phyloP scores from a whole-genome alignment of 768 basidiomycete genomes.

The Podaxis sp. region DNA sequence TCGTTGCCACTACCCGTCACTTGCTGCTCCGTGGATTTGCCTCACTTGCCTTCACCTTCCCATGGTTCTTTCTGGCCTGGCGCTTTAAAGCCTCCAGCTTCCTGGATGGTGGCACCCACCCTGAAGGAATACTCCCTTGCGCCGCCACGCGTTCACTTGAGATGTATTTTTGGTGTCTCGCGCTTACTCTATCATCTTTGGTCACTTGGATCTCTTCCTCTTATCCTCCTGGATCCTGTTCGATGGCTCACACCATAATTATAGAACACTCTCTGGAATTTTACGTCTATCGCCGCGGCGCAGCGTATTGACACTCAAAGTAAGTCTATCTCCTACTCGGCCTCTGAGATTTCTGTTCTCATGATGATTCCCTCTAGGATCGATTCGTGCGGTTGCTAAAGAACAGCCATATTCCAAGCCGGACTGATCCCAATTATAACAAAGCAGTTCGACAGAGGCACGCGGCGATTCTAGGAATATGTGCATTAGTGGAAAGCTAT shows the following conservation, averaged over 20 bases:
- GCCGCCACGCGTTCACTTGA: conserved; percentile 6
- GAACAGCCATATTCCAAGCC: conserved; percentile 60
- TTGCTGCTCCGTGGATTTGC: neutral
- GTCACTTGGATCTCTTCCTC: neutral
- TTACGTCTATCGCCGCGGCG: conserved; percentile 77
- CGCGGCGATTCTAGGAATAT: conserved; percentile 91
- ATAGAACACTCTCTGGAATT: conserved; percentile 77
- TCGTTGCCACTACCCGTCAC: neutral
- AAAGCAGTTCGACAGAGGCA: conserved; percentile 76
- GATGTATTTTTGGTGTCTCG: conserved; percentile 1
- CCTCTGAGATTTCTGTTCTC: neutral
- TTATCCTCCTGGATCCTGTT: neutral
- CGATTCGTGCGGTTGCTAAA: conserved; percentile 78
- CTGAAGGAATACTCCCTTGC: neutral
- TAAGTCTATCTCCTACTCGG: conserved; percentile 21
- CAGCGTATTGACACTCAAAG: conserved; percentile 73
- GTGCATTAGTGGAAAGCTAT: conserved; percentile 89
- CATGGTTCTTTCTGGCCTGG: neutral
- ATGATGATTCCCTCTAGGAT: conserved; percentile 39
- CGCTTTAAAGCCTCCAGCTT: neutral
- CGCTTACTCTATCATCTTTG: neutral
- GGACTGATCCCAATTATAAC: conserved; percentile 66
- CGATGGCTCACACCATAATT: neutral
- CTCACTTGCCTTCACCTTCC: neutral
- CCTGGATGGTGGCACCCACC: neutral